These are phyloP conservation scores for Violaceomyces palustris DNA, from an alignment of 1,284 basidiomycete species.

Conservation along the genomic window DNA sequence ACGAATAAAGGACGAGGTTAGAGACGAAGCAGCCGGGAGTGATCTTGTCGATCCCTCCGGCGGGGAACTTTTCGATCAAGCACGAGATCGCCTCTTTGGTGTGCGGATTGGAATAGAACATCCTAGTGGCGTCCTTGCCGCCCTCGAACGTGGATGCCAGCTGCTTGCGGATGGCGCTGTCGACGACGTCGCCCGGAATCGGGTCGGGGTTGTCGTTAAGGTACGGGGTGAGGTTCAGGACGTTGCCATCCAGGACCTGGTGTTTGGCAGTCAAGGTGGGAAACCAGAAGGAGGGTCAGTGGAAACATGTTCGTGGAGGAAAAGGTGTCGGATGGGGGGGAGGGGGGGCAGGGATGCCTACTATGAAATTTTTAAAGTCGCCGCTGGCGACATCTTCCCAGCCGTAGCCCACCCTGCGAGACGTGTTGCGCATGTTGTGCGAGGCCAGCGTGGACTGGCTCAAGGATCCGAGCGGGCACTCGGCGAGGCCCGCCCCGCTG, in stretches of 20 bases:
- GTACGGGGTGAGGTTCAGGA: slow-evolving; percentile 90
- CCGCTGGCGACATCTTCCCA: slow-evolving; percentile 43
- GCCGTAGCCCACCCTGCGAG: slow-evolving; percentile 38
- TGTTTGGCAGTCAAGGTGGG: slow-evolving; percentile 50
- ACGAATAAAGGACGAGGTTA: slow-evolving; percentile 81
- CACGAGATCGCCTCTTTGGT: slow-evolving; percentile 40
- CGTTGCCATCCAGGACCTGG: slow-evolving; percentile 81
- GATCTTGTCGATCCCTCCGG: slow-evolving; percentile 93
- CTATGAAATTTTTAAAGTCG: slow-evolving; percentile 32
- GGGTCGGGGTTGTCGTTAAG: slow-evolving; percentile 67
- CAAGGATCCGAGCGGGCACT: slow-evolving; percentile 59
- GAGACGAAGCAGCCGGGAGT: slow-evolving; percentile 93
- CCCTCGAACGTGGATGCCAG: slow-evolving; percentile 57
- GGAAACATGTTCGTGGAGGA: too few relatives aligned
- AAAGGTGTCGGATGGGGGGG: too few relatives aligned
- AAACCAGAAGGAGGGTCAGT: neutral
- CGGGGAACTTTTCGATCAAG: slow-evolving; percentile 54
- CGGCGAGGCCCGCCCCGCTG: slow-evolving; percentile 49
- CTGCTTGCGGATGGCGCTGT: slow-evolving; percentile 73
- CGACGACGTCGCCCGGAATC: slow-evolving; percentile 71
- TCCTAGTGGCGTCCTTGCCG: slow-evolving; percentile 77
- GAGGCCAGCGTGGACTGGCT: slow-evolving; percentile 12
- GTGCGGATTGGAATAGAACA: slow-evolving; percentile 32
- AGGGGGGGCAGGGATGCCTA: too few relatives aligned
- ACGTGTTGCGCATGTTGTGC: slow-evolving; percentile 22